Conservation (phyloP, 78 protist species). For the Tieghemostelium lacteum region DNA sequence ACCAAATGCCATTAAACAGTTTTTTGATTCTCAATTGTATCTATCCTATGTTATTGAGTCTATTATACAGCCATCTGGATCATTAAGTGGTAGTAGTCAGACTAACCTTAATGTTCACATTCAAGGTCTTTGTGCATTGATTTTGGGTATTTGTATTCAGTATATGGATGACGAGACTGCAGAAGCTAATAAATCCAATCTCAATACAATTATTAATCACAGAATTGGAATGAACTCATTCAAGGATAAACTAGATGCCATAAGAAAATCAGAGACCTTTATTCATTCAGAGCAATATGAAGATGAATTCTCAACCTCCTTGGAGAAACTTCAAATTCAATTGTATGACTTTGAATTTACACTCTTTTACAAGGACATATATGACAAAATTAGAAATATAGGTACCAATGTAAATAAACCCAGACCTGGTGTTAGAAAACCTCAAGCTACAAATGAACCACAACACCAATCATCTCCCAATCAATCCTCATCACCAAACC, state of each 20-base stretch:
- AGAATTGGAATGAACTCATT: constrained; percentile 62
- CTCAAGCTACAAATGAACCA: not conserved
- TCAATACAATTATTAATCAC: constrained; percentile 58
- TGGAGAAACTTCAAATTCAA: not conserved
- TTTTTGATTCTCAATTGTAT: constrained; percentile 17
- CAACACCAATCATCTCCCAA: not conserved
- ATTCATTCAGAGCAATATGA: constrained; percentile 64
- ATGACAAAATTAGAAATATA: constrained; percentile 58
- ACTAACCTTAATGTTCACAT: constrained; percentile 8
- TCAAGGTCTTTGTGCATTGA: constrained; percentile 45
- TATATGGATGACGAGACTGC: constrained; percentile 53
- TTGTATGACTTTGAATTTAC: constrained; percentile 68
- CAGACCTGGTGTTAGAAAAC: constrained; percentile 58
- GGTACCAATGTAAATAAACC: constrained; percentile 50
- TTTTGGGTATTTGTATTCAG: constrained; percentile 27
- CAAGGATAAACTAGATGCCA: constrained; percentile 32
- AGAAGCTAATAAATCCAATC: constrained; percentile 26
- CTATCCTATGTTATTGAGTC: constrained; percentile 57
- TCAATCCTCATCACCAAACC: not conserved
- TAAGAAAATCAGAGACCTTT: constrained; percentile 69
- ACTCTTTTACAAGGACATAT: constrained; percentile 65
- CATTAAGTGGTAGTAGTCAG: not conserved
- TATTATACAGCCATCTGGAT: constrained; percentile 15
- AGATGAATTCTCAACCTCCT: not conserved
- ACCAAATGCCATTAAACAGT: constrained; percentile 10